Conservation (phyloP, 2,329 filamentous ascomycete genomes). For the Venturiaceae sp. region DNA sequence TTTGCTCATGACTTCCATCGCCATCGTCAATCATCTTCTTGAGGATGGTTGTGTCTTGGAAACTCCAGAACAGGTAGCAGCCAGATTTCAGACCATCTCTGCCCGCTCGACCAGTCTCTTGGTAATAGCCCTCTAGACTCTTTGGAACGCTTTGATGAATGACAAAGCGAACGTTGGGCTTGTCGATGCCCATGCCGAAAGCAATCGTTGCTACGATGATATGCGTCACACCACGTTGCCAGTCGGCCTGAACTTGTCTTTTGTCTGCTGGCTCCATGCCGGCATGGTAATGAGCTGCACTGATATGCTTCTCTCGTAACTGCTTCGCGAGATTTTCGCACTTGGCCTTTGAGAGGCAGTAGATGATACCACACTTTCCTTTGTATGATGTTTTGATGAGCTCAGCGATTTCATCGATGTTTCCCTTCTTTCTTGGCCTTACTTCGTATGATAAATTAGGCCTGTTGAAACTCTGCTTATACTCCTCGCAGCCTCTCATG, state of each 20-base stretch:
- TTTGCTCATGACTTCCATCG: conserved; percentile 68
- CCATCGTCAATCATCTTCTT: conserved; percentile 76
- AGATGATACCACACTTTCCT: conserved; percentile 79
- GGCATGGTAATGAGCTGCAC: conserved; percentile 80
- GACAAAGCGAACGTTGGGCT: conserved; percentile 91
- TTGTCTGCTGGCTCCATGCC: conserved; percentile 61
- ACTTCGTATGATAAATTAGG: conserved; percentile 90
- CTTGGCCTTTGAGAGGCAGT: conserved; percentile 76
- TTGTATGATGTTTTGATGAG: conserved; percentile 63
- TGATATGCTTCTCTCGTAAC: conserved; percentile 56
- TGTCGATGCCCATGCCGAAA: conserved; percentile 99
- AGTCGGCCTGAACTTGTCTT: conserved; percentile 60
- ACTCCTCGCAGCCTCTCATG: conserved; percentile 68
- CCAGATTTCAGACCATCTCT: conserved; percentile 79
- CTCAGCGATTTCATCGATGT: conserved; percentile 45
- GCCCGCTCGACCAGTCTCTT: conserved; percentile 91
- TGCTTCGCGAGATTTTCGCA: conserved; percentile 72
- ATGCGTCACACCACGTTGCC: conserved; percentile 72
- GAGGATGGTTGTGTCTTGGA: conserved; percentile 62
- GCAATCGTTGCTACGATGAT: conserved; percentile 97
- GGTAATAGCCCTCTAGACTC: conserved; percentile 94
- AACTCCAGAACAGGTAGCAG: conserved; percentile 85
- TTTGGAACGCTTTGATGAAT: conserved; percentile 91
- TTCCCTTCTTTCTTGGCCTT: conserved; percentile 52
- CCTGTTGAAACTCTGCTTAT: conserved; percentile 93